Percentiles rank a stretch among this genome's conserved stretches.
These are phyloP conservation scores for Aspergillus hiratsukae DNA, from an alignment of 2,329 filamentous ascomycete species.

Conservation along the genomic window DNA sequence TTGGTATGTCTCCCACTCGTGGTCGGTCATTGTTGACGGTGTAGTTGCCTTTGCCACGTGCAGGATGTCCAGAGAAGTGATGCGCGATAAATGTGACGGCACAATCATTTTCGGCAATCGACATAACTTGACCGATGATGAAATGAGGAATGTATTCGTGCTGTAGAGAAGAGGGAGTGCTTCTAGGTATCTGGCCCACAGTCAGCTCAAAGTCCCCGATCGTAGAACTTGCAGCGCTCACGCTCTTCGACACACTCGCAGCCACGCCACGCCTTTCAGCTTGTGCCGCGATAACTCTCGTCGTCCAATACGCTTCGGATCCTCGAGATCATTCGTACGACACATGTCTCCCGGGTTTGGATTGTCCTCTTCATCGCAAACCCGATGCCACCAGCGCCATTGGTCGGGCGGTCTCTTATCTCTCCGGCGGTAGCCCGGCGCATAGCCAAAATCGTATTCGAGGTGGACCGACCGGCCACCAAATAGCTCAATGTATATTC, in stretches of 20 bases:
- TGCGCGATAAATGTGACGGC: conserved; percentile 1
- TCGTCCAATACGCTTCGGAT: background rate
- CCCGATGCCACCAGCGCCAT: conserved; percentile 6
- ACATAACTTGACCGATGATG: conserved; percentile 2
- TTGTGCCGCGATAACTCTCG: background rate
- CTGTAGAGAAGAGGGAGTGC: conserved; percentile 3
- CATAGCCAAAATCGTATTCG: conserved; percentile 3
- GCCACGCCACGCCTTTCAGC: conserved; percentile 2
- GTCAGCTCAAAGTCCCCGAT: background rate
- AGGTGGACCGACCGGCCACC: conserved; percentile 1
- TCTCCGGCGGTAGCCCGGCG: background rate
- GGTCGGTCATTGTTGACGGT: conserved; percentile 1
- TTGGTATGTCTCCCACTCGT: background rate
- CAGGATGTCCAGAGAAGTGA: background rate
- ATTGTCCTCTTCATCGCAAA: conserved; percentile 1
- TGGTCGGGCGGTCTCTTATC: conserved; percentile 4
- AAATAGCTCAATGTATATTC: conserved; percentile 2
- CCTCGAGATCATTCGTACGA: conserved; percentile 1
- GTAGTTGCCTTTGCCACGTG: conserved; percentile 1
- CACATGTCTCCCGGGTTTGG: conserved; percentile 2
- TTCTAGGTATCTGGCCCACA: conserved; percentile 1
- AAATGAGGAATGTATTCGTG: conserved; percentile 1
- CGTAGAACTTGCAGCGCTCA: background rate
- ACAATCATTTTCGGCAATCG: conserved; percentile 1
- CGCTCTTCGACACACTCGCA: conserved; percentile 1